Base-by-base conservation (phyloP, 306 rosid genomes). In the Lagenaria siceraria region DNA sequence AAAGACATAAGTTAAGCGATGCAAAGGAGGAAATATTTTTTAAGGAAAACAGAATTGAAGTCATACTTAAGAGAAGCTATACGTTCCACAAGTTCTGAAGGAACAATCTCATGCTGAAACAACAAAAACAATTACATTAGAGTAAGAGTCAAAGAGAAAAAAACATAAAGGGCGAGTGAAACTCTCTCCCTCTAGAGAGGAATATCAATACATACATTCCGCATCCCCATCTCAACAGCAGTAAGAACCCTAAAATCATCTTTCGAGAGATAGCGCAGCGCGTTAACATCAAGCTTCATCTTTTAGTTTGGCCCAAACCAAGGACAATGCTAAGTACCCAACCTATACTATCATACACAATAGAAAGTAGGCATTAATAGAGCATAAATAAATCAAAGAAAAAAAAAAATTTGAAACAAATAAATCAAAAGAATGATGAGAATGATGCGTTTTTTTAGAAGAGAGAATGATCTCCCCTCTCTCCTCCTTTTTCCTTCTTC, bases 161-260 rank as follows among this genome's bases (percentile, higher is more conserved):
- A 73, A 48, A 73, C 24, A 29, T 36, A 24, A 33, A 29, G 17
- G 19, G 21, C 3, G 35, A 25, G 15, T 9, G 71, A 15, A 40
- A 36, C 35, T 10, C 1, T 10, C 1, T 33, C 48, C 77, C 61
- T 4, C 35, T 6, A 68, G 66, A 79, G 56, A 59, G 10, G 62
- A 60, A 51, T 31, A 29, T 14, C 15, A 17, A 27, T 22, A 63
- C 86, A 33, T 42, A 92, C 97, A 80, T 93, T 93, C 80, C 96
- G 71, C 98, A 93, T 93, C 22, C 98, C 98, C 89, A 93, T 79
- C 82, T 93, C 98, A 24, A 90, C 91, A 6, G 97, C 98, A 8
- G 97, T 91, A 29, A 91, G 97, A 81, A 93, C 98, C 92, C 96
- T 88, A 80, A 93, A 93, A 82, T 93, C 98, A 78, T 91, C 97